Evolutionary conservation across 495 filamentous ascomycete genomes (phyloP).

Genomic region (Entonaema liquescens): DNA sequence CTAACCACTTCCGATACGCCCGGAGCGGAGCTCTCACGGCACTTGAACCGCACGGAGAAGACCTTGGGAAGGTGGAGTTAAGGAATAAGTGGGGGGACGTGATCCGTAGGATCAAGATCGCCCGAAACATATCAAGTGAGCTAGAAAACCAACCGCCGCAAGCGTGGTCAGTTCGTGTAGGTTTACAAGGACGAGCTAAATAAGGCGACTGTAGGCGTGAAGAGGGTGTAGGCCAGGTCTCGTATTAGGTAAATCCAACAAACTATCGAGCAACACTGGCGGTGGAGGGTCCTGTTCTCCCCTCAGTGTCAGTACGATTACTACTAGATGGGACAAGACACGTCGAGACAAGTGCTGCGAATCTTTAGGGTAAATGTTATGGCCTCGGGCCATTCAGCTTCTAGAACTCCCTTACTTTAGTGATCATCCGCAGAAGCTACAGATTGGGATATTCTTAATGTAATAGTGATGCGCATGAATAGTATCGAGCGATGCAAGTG

Average conservation of each 20-base stretch:
- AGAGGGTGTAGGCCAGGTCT: conserved; percentile 7
- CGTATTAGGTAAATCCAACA: background rate
- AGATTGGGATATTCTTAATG: conserved; percentile 25
- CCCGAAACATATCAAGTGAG: conserved; percentile 9
- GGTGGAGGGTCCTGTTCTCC: conserved; percentile 7
- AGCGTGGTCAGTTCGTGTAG: conserved; percentile 15
- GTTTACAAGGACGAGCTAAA: background rate
- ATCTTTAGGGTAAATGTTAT: background rate
- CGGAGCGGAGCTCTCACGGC: conserved; percentile 12
- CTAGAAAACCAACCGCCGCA: conserved; percentile 14
- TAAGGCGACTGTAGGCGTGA: conserved; percentile 12
- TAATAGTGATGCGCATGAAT: conserved; percentile 35
- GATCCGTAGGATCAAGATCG: conserved; percentile 25
- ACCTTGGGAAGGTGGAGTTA: conserved; percentile 19
- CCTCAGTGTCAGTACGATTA: background rate
- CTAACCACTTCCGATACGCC: background rate
- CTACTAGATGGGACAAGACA: conserved; percentile 13
- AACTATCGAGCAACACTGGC: conserved; percentile 19
- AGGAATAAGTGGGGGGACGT: conserved; percentile 18
- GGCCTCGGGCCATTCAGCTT: conserved; percentile 1
- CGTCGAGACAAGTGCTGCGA: background rate
- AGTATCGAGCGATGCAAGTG: conserved; percentile 18
- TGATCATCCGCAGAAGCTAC: conserved; percentile 20
- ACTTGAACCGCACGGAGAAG: conserved; percentile 16
- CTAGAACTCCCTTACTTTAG: conserved; percentile 2